phyloP scores from a whole-genome alignment of 495 filamentous ascomycete species.

The Extremus antarcticus region DNA sequence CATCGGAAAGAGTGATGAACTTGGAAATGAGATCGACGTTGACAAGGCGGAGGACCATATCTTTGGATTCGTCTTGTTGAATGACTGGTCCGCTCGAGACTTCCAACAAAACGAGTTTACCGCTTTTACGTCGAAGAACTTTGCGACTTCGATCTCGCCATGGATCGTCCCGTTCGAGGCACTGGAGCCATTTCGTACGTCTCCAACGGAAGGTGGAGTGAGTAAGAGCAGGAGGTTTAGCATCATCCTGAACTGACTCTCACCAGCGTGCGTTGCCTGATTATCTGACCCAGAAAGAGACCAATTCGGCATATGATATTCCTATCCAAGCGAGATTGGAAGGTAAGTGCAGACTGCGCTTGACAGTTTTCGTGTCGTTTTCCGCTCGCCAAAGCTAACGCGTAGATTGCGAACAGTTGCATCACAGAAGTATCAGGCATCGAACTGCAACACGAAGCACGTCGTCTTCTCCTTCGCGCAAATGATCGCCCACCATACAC shows the following conservation, averaged over 20 bases:
- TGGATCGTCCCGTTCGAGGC: constrained; percentile 26
- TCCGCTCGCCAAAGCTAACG: background rate
- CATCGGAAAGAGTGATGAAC: constrained; percentile 12
- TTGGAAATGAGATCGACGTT: constrained; percentile 26
- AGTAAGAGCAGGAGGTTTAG: no score
- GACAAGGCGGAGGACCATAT: constrained; percentile 61
- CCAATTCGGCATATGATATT: no score
- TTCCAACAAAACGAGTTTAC: constrained; percentile 75
- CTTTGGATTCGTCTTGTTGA: constrained; percentile 78
- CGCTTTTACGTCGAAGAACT: constrained; percentile 27
- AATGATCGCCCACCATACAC: constrained; percentile 23
- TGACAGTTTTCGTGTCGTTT: background rate
- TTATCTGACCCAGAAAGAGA: no score
- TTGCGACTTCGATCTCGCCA: constrained; percentile 24
- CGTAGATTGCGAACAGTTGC: no score
- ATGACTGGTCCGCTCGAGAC: constrained; percentile 86
- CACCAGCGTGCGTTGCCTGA: background rate
- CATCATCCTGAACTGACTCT: no score
- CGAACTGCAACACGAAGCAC: constrained; percentile 9
- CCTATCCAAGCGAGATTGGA: constrained; percentile 5
- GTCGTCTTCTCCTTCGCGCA: constrained; percentile 20
- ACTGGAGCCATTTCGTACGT: constrained; percentile 15
- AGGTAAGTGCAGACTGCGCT: background rate
- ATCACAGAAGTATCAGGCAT: background rate
- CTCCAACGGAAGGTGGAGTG: background rate